Conservation (phyloP, 2,329 filamentous ascomycete species). For the Dothistroma pini region DNA sequence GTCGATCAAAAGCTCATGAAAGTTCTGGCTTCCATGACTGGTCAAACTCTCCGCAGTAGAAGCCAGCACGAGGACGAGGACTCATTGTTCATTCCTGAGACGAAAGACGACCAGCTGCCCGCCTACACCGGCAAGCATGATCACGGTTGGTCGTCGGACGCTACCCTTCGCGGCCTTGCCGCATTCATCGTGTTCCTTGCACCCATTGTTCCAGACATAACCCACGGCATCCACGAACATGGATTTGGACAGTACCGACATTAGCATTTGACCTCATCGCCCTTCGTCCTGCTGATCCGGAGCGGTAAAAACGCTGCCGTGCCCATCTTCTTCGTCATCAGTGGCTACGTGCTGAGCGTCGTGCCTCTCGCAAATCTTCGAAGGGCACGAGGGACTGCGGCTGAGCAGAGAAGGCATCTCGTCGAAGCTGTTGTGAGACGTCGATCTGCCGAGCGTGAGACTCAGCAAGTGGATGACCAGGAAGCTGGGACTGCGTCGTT, state of each 20-base stretch:
- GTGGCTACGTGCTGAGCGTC: slow-evolving; percentile 44
- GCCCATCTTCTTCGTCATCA: slow-evolving; percentile 49
- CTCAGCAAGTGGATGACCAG: not conserved
- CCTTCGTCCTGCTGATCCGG: slow-evolving; percentile 56
- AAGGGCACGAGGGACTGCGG: not conserved
- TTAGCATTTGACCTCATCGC: slow-evolving; percentile 50
- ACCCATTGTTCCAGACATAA: slow-evolving; percentile 44
- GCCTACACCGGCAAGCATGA: no score
- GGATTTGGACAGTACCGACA: slow-evolving; percentile 34
- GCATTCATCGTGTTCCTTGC: slow-evolving; percentile 63
- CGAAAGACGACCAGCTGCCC: no score
- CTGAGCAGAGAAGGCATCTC: slow-evolving; percentile 3
- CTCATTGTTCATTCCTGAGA: no score
- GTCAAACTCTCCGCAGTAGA: no score
- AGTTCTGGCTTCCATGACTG: no score
- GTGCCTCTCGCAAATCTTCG: slow-evolving; percentile 3
- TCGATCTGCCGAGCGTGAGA: not conserved
- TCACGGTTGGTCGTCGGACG: no score
- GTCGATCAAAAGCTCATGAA: no score
- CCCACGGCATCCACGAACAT: slow-evolving; percentile 43
- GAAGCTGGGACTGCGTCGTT: not conserved
- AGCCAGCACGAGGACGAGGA: no score
- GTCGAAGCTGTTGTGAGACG: not conserved
- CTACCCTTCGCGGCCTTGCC: slow-evolving; percentile 60
- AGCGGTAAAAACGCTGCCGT: slow-evolving; percentile 58